Evolutionary conservation across 176 grass and related monocot species (phyloP).

Genomic region (Oryza punctata): DNA sequence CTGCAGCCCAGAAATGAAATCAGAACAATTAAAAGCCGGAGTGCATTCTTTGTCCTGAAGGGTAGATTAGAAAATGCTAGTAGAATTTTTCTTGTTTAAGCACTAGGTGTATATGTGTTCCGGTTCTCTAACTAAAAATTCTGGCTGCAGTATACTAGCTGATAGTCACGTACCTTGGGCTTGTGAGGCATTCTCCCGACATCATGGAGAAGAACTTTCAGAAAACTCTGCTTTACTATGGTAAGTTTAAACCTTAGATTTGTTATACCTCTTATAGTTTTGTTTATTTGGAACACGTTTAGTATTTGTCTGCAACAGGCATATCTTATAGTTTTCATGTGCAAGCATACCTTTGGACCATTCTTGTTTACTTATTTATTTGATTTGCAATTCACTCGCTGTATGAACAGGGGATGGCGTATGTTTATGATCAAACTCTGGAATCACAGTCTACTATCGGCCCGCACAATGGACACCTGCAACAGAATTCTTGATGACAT

Average conservation of each 20-base stretch:
- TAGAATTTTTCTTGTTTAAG: neutral
- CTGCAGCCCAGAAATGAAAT: neutral
- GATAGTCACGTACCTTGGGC: slow-evolving; percentile 79
- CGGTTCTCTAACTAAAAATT: slow-evolving; percentile 13
- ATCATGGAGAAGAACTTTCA: slow-evolving; percentile 60
- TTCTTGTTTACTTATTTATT: neutral
- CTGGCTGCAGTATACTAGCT: slow-evolving; percentile 58
- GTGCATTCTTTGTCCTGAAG: slow-evolving; percentile 1
- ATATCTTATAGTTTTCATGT: slow-evolving; percentile 25
- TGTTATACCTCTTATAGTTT: neutral
- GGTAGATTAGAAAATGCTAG: neutral
- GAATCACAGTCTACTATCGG: slow-evolving; percentile 86
- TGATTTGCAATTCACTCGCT: neutral
- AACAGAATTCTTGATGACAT: slow-evolving; percentile 59
- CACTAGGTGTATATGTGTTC: neutral
- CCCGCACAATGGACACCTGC: slow-evolving; percentile 68
- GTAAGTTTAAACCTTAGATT: slow-evolving; percentile 23
- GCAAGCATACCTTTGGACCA: neutral
- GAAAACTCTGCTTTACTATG: slow-evolving; percentile 49
- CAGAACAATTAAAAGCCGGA: neutral
- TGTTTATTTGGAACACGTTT: neutral
- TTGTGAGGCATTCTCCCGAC: slow-evolving; percentile 69
- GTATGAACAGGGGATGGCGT: slow-evolving; percentile 64
- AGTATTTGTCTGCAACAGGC: neutral
- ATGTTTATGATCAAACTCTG: slow-evolving; percentile 86